Percentiles rank a stretch among this genome's conserved stretches.
Conservation (phyloP, 1,284 basidiomycete genomes). For the Lignosus rhinocerotis region DNA sequence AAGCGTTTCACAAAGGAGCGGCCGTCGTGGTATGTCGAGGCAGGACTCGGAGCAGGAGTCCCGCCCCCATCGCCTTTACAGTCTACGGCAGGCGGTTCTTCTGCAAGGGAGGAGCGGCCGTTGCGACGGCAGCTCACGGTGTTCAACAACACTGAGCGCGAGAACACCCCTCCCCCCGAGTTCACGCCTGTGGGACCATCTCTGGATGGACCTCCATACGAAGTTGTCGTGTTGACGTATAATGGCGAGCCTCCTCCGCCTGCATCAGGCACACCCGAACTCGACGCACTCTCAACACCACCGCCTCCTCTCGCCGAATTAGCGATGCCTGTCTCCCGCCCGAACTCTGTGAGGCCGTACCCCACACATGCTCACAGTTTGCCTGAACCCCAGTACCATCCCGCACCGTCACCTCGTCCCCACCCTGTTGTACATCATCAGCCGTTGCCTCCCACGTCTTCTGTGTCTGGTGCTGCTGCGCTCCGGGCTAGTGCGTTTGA, state of each 20-base stretch:
- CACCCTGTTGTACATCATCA: constrained; percentile 5
- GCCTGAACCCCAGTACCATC: constrained; percentile 6
- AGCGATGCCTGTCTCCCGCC: neutral
- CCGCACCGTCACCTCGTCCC: constrained; percentile 2
- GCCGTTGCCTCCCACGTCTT: neutral
- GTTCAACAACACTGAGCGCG: constrained; percentile 14
- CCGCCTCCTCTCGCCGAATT: neutral
- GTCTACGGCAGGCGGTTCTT: neutral
- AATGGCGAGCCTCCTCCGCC: constrained; percentile 33
- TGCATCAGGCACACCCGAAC: constrained; percentile 7
- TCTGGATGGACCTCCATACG: constrained; percentile 43
- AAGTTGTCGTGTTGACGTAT: constrained; percentile 33
- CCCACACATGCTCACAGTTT: constrained; percentile 8
- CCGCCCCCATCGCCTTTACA: neutral
- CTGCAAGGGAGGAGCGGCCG: neutral
- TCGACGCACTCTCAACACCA: constrained; percentile 4
- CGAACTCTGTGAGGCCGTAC: constrained; percentile 1
- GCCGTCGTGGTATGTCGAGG: constrained; percentile 36
- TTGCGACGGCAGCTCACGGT: constrained; percentile 14
- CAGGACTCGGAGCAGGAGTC: constrained; percentile 21
- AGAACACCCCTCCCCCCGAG: constrained; percentile 41
- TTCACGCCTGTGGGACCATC: constrained; percentile 42
- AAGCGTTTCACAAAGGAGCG: constrained; percentile 31
- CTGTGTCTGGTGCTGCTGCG: neutral
- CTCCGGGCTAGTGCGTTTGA: constrained; percentile 6